Evolutionary conservation across 768 basidiomycete genomes (phyloP), one percentile per base, ranked within the genome.

Genomic region (Leccinum olivaceopallidum): DNA sequence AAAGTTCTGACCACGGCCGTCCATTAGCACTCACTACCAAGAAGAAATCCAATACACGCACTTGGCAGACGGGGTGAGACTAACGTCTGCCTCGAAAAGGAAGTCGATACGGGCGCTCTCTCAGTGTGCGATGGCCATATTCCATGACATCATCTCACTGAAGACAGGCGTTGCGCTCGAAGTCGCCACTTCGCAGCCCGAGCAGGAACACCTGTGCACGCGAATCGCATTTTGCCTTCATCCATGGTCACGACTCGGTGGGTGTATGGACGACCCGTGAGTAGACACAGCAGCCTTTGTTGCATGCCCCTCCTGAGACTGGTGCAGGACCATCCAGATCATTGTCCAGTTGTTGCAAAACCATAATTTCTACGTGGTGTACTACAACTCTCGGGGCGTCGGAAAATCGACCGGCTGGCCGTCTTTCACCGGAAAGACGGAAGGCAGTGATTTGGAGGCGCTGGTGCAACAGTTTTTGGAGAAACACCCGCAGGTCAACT

Each of bases 171-270:
- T 81, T 20, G 67, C 76, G 20, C 71, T 85, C n/a, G 76, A 84
- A 67, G 73, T 78, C 36, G 74, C 76, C 18, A 58, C 76, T 2
- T 69, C 72, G 47, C 64, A 61, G 18, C 78, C 81, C 7, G 13
- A 34, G 12, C 63, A 65, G 22, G 60, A 52, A 18, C 20, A 53
- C 12, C 49, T 24, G 10, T 63, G 62, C 7, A 78, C 73, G 30
- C 86, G 83, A 62, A 71, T 88, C 6, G 90, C 86, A 0, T 74
- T 94, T n/a, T 86, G 86, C 65, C 76, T 90, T 12, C 92, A 94
- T 65, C 92, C 92, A 6, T 94, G 91, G 91, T 86, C 88, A n/a
- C 85, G 90, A 81, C 79, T 93, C 0, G 91, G 92, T 1, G 92
- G 91, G 16, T 79, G 76, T 55, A 90, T 87, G 84, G 71, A 85